Conservation (phyloP, 352 stramenopile genomes). For the Pythium dissimile region DNA sequence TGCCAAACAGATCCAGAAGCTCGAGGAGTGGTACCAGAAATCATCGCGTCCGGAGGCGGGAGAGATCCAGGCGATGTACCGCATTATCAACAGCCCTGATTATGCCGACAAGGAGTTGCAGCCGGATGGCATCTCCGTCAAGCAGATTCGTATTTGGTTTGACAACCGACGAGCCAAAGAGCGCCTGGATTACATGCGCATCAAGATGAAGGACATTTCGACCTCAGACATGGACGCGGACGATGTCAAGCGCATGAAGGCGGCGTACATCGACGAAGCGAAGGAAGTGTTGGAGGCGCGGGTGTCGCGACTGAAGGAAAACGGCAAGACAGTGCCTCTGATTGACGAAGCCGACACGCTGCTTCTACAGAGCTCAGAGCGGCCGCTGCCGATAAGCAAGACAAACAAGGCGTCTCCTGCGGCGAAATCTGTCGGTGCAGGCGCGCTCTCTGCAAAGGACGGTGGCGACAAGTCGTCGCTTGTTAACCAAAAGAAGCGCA, state of each 20-base stretch:
- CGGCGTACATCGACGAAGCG: slow-evolving; percentile 84
- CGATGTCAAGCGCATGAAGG: slow-evolving; percentile 86
- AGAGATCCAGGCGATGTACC: slow-evolving; percentile 89
- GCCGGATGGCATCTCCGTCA: slow-evolving; percentile 82
- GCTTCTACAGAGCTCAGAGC: slow-evolving; percentile 50
- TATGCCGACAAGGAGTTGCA: slow-evolving; percentile 83
- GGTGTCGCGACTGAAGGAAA: slow-evolving; percentile 78
- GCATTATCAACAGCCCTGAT: slow-evolving; percentile 82
- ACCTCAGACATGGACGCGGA: slow-evolving; percentile 81
- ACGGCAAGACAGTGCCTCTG: slow-evolving; percentile 60
- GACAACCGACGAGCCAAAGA: slow-evolving; percentile 85
- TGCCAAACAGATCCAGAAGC: slow-evolving; percentile 83
- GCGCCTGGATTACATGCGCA: slow-evolving; percentile 82
- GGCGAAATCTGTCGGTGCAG: slow-evolving; percentile 22
- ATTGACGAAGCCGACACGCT: slow-evolving; percentile 81
- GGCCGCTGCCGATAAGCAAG: slow-evolving; percentile 34
- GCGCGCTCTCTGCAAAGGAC: background rate
- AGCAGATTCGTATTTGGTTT: slow-evolving; percentile 88
- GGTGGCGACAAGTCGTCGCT: slow-evolving; percentile 11
- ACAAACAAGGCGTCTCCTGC: slow-evolving; percentile 30
- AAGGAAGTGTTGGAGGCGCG: slow-evolving; percentile 85
- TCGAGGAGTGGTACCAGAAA: slow-evolving; percentile 88
- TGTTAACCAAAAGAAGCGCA: slow-evolving; percentile 67
- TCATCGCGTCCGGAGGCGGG: slow-evolving; percentile 74
- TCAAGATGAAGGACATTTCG: slow-evolving; percentile 89